Percentiles rank a stretch among this genome's conserved stretches.
These are phyloP conservation scores for Colletotrichum eleusines DNA, from an alignment of 2,329 filamentous ascomycete species.

Conservation along the genomic window DNA sequence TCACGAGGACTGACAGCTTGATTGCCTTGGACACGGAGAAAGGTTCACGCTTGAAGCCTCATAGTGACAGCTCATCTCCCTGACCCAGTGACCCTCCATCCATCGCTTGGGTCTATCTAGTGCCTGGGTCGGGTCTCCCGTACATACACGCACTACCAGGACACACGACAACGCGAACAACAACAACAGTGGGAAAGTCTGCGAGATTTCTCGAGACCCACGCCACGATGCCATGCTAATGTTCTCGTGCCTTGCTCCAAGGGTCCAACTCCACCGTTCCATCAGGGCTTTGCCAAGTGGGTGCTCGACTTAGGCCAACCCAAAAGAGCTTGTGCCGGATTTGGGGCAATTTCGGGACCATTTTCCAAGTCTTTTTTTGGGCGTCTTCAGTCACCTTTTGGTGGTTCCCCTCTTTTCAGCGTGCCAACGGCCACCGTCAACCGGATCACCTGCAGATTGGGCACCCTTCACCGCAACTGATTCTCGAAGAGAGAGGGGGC, in stretches of 20 bases:
- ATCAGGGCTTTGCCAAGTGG: slow-evolving; percentile 23
- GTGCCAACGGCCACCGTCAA: slow-evolving; percentile 29
- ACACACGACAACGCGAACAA: slow-evolving; percentile 3
- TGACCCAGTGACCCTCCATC: not conserved
- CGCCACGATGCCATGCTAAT: slow-evolving; percentile 15
- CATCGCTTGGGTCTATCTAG: slow-evolving; percentile 7
- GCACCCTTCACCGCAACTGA: slow-evolving; percentile 40
- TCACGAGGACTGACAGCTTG: slow-evolving; percentile 28
- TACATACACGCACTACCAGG: not conserved
- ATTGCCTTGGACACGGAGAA: slow-evolving; percentile 8
- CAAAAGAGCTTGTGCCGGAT: slow-evolving; percentile 14
- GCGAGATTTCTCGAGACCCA: slow-evolving; percentile 12
- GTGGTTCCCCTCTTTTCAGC: slow-evolving; percentile 30
- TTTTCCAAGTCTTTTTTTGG: slow-evolving; percentile 2
- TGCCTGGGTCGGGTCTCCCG: slow-evolving; percentile 9
- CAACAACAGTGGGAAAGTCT: slow-evolving; percentile 5
- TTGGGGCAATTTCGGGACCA: not conserved
- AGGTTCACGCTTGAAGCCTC: slow-evolving; percentile 12
- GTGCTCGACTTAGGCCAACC: slow-evolving; percentile 25
- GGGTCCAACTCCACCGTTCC: slow-evolving; percentile 36
- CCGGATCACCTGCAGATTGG: slow-evolving; percentile 40
- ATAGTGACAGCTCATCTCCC: slow-evolving; percentile 32
- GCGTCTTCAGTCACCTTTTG: not conserved
- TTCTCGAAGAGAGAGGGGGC: slow-evolving; percentile 3
- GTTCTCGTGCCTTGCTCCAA: slow-evolving; percentile 28